Evolutionary conservation across 2,329 filamentous ascomycete genomes (phyloP).

Genomic region (Moelleriella libera): DNA sequence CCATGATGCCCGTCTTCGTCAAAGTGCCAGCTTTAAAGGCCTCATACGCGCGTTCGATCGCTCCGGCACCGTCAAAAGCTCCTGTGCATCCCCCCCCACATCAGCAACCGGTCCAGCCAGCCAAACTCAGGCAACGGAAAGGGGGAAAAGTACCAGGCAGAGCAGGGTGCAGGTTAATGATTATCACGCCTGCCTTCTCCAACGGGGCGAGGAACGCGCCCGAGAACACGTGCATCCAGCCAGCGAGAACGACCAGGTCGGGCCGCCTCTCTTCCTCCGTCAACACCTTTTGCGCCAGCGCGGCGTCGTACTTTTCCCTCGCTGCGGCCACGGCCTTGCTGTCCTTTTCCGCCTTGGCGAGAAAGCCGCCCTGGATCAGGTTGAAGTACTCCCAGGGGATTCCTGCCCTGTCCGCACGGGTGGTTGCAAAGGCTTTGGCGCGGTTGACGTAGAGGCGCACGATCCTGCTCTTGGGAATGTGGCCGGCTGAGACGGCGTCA

Average conservation of each 20-base stretch:
- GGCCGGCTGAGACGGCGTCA: constrained; percentile 25
- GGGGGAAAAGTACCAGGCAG: constrained; percentile 38
- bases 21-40: constrained; percentile 53
- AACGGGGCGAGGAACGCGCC: constrained; percentile 57
- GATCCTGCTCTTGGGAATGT: constrained; percentile 27
- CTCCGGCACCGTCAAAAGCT: constrained; percentile 61
- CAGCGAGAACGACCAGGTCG: constrained; percentile 65
- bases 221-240: constrained; percentile 78
- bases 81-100: constrained; percentile 24
- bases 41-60: constrained; percentile 64
- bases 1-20: constrained; percentile 72
- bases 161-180: constrained; percentile 76
- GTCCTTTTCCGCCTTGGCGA: constrained; percentile 17
- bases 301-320: constrained; percentile 58
- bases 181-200: constrained; percentile 42
- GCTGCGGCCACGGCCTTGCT: constrained; percentile 46
- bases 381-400: constrained; percentile 71
- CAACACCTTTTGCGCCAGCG: constrained; percentile 55
- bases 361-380: constrained; percentile 57
- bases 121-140: neutral
- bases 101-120: neutral
- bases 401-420: constrained; percentile 16
- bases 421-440: constrained; percentile 28
- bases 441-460: constrained; percentile 34
- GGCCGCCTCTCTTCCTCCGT: constrained; percentile 34